These are phyloP conservation scores for Buxus sempervirens DNA, from an alignment of 164 flowering plant species.

Conservation along the genomic window DNA sequence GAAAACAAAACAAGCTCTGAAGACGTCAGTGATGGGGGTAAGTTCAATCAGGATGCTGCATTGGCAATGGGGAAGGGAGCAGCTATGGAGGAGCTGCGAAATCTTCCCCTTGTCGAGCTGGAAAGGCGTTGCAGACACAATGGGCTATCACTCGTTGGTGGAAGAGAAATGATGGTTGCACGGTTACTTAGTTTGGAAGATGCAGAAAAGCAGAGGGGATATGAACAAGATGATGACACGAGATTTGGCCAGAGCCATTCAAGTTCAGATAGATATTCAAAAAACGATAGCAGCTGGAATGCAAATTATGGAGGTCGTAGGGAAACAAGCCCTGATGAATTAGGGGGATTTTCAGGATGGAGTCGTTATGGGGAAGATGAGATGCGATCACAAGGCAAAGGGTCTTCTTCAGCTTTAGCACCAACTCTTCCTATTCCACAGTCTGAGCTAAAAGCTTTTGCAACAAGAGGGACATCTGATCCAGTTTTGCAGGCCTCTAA, in stretches of 20 bases:
- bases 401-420: slow-evolving; percentile 31
- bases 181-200: slow-evolving; percentile 93
- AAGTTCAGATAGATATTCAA: slow-evolving; percentile 43
- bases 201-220: slow-evolving; percentile 79
- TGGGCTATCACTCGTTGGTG: slow-evolving; percentile 96
- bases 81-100: slow-evolving; percentile 72
- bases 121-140: slow-evolving; percentile 97
- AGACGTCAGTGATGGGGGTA: slow-evolving; percentile 43
- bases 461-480: slow-evolving; percentile 57
- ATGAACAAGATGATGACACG: slow-evolving; percentile 67
- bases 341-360: slow-evolving; percentile 52
- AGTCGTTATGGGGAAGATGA: slow-evolving; percentile 46
- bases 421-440: slow-evolving; percentile 48
- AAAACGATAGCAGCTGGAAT: slow-evolving; percentile 23
- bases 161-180: slow-evolving; percentile 95
- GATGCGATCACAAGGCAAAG: slow-evolving; percentile 29
- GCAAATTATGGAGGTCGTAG: slow-evolving; percentile 28
- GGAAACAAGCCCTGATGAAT: slow-evolving; percentile 41
- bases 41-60: slow-evolving; percentile 73
- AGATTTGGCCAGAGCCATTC: slow-evolving; percentile 51
- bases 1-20: slow-evolving; percentile 51
- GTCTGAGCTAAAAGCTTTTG: slow-evolving; percentile 58
- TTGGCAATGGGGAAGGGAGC: slow-evolving; percentile 97
- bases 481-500: slow-evolving; percentile 75
- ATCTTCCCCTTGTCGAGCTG: slow-evolving; percentile 83